Evolutionary conservation across 768 basidiomycete species (phyloP), one percentile per base, ranked within the genome.

Genomic region (Amyloporia xantha): DNA sequence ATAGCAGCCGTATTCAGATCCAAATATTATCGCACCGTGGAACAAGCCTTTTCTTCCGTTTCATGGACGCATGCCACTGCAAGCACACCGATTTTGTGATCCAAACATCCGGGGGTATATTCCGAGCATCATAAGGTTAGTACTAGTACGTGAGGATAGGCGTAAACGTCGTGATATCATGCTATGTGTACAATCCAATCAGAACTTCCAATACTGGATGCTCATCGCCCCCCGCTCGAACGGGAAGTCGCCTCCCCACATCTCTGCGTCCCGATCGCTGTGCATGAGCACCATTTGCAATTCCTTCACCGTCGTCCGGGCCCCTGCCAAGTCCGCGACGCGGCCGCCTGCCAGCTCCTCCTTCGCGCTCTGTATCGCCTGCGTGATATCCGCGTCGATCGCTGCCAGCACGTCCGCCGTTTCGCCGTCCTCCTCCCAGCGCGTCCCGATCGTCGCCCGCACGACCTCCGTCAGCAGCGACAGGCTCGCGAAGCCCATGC

Each of bases 341-440:
- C 74, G 73, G 24, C 74, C 77, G 12, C 70, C 71, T 44, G 77
- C 77, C 9, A 84, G 61, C 62, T 89, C 84, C 61, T 91, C 88
- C 63, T 79, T 84, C 47, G 81, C 78, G 57, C 84, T 86, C 78
- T 87, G 89, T 37, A 91, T 78, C 5, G 86, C 88, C 66, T 90
- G 88, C 46, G 78, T 77, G 45, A 91, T 77, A 60, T 91, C 88
- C 21, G 77, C 73, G 64, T 90, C 88, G 49, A 89, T 72, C 47
- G 75, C 70, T 33, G 82, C 77, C 46, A 91, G 70, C 24, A 71
- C 66, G 40, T 76, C 69, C 39, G 75, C 75, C 69, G 82, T 74
- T 45, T 71, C 68, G 15, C 81, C 77, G 45, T 81, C 77, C 10
- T 71, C 69, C 52, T 74, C 70, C 86, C 86, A 91, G 46, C 75